Evolutionary conservation across 352 stramenopile genomes (phyloP).

Genomic region (Globisporangium rhizosaccharum): DNA sequence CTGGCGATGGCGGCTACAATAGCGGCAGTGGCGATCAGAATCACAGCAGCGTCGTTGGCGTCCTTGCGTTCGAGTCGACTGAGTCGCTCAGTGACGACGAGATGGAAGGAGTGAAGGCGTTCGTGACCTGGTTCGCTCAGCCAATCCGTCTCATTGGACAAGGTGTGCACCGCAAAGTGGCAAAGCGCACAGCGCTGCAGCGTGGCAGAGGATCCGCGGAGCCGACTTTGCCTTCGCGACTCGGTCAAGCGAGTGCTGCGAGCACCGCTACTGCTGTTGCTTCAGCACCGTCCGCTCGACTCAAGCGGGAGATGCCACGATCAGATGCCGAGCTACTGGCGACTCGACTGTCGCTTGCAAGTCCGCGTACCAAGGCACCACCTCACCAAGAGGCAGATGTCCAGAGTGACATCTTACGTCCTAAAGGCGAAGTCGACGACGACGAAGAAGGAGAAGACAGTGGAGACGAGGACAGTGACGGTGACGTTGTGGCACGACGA

Average conservation of each 20-base stretch:
- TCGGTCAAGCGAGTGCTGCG: background rate
- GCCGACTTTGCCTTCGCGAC: background rate
- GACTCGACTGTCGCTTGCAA: no score
- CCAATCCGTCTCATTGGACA: constrained; percentile 1
- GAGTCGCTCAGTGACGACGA: constrained; percentile 1
- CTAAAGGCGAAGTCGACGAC: no score
- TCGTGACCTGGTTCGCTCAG: constrained; percentile 6
- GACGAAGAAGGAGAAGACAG: no score
- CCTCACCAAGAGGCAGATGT: no score
- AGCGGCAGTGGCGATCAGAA: background rate
- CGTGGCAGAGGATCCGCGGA: no score
- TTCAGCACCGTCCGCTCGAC: no score
- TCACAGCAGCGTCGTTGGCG: background rate
- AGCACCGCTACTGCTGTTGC: no score
- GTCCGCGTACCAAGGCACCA: no score
- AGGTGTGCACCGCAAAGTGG: constrained; percentile 4
- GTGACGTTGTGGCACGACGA: background rate
- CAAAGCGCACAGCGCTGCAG: background rate
- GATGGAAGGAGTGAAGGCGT: constrained; percentile 1
- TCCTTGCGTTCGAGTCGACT: constrained; percentile 1
- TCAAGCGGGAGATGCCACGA: no score
- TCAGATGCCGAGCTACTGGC: no score
- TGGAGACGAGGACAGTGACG: background rate
- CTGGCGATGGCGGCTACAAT: background rate
- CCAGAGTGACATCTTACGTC: no score